Evolutionary conservation across 805 yeast species (phyloP), one percentile per base, ranked within the genome.

Genomic region (Saccharomyces paradoxus): DNA sequence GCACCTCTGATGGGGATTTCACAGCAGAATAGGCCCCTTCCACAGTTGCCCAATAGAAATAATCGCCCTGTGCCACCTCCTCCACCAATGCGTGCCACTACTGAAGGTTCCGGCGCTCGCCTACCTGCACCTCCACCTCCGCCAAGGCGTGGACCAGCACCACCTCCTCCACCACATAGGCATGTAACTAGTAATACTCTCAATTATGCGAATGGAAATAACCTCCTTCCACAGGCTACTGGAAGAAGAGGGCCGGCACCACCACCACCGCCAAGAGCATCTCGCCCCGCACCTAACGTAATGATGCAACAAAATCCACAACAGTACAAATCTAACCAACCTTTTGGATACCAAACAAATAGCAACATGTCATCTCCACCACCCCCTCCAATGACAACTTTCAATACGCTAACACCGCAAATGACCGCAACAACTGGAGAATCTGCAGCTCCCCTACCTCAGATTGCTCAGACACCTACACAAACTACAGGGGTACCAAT

Each of bases 121-220:
- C 17, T 22, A 17, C 12, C 44, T n/a, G 53, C 14, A 55, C 62
- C 61, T 5, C 63, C 67, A 22, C 70, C 70, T 14, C 70, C 70
- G 1, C 60, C 69, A 47, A 64, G 68, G 46, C 61, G 69, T 24
- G 66, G 69, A 5, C 65, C 69, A 8, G 68, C 66, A 10, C 71
- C 67, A n/a, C 63, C 64, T 4, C 67, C 63, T 10, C 68, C 67
- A 31, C 50, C 44, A 48, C 59, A 56, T 49, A 52, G 60, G 55
- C 56, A 49, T n/a, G 12, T 3, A 17, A 51, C 56, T 26, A 55
- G 57, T 46, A 54, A 54, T 22, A 49, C 59, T 17, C 46, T 50
- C n/a, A 53, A 57, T 37, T n/a, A 24, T 37, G 17, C 24, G 12
- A 12, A 10, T 6, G 24, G 24, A 10, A 37, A 37, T 22, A 37